A percentile compares a stretch with the other conserved stretches of the same genome.
Conservation (phyloP, 208 protist genomes). For the Leishmania tarentolae region DNA sequence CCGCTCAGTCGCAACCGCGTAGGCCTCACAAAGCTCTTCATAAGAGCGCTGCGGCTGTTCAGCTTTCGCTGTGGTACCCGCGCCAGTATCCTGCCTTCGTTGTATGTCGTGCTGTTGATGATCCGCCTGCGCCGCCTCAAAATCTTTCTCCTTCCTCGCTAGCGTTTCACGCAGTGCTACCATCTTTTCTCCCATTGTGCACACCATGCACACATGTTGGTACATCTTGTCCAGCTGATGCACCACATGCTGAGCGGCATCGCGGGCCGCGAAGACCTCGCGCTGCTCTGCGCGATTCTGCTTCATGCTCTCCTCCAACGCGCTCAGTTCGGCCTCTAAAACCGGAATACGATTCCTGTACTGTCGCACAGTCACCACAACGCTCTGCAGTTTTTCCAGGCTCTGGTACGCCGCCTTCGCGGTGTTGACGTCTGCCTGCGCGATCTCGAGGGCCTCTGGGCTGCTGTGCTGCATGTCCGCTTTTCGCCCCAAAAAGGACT, state of each 20-base stretch:
- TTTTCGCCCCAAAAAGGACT: constrained; percentile 48
- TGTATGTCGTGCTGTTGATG: background rate
- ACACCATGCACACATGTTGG: constrained; percentile 20
- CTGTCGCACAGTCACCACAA: constrained; percentile 41
- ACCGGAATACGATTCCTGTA: constrained; percentile 25
- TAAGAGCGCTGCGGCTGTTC: constrained; percentile 22
- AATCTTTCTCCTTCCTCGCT: constrained; percentile 25
- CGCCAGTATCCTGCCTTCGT: background rate
- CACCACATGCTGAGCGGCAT: constrained; percentile 15
- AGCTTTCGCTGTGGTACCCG: background rate
- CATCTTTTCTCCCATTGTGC: constrained; percentile 28
- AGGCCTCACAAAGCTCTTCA: constrained; percentile 55
- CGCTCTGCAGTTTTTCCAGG: constrained; percentile 43
- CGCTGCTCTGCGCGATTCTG: constrained; percentile 7
- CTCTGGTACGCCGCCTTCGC: constrained; percentile 27
- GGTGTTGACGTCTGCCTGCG: constrained; percentile 16
- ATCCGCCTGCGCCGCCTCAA: background rate
- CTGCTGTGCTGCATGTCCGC: constrained; percentile 41
- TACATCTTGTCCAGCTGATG: constrained; percentile 22
- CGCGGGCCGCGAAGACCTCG: constrained; percentile 9
- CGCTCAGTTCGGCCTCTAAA: constrained; percentile 31
- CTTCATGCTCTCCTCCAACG: background rate
- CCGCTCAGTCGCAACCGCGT: constrained; percentile 49
- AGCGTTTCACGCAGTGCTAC: constrained; percentile 23
- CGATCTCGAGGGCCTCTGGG: constrained; percentile 38